Evolutionary conservation across 768 basidiomycete genomes (phyloP).

Genomic region (Collybia nuda): DNA sequence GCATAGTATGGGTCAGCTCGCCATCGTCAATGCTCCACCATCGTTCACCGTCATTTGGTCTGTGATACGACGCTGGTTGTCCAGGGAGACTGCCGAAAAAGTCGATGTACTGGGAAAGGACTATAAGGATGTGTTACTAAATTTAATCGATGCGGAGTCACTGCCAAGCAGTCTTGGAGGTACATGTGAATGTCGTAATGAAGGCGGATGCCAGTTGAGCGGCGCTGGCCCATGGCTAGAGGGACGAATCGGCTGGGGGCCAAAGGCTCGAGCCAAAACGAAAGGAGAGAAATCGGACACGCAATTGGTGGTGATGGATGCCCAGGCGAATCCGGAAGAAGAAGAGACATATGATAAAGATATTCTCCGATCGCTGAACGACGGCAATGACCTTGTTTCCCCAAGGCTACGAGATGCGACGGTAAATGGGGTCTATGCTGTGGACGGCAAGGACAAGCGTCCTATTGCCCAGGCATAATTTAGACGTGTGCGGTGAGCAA

Average conservation of each 20-base stretch:
- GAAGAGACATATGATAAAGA: background rate
- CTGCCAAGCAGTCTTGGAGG: conserved; percentile 65
- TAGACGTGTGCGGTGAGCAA: conserved; percentile 13
- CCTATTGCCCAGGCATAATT: background rate
- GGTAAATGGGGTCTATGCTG: background rate
- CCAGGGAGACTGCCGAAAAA: conserved; percentile 70
- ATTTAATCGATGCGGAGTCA: conserved; percentile 61
- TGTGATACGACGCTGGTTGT: conserved; percentile 68
- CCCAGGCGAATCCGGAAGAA: background rate
- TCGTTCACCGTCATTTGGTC: conserved; percentile 76
- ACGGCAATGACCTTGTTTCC: background rate
- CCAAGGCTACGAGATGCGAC: background rate
- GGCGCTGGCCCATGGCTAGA: conserved; percentile 74
- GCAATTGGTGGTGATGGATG: no score
- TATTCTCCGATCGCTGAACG: background rate
- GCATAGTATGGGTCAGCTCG: conserved; percentile 68
- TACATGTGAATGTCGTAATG: conserved; percentile 55
- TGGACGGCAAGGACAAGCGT: background rate
- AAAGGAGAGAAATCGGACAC: no score
- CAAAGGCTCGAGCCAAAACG: background rate
- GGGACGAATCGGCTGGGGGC: conserved; percentile 50
- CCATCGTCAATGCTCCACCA: conserved; percentile 70
- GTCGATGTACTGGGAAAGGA: conserved; percentile 64
- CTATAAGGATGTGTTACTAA: conserved; percentile 55
- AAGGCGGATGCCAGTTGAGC: conserved; percentile 60